Evolutionary conservation across 495 filamentous ascomycete genomes (phyloP).

Genomic region (Penicillium cinerascens): DNA sequence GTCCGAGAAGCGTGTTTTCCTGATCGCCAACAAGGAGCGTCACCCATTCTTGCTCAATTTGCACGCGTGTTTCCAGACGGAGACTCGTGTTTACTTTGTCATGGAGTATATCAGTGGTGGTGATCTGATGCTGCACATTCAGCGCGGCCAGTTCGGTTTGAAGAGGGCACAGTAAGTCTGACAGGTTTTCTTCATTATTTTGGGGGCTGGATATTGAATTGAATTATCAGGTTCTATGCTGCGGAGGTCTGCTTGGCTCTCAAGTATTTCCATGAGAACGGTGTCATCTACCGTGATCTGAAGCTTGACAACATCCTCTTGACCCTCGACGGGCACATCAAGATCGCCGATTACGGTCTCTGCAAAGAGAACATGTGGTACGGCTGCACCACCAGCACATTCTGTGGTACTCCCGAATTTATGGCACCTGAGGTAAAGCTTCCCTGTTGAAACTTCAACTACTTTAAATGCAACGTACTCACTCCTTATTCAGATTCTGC

Average conservation of each 20-base stretch:
- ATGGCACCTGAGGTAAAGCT: conserved; percentile 92
- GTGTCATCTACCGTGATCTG: conserved; percentile 98
- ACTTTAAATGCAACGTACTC: conserved; percentile 5
- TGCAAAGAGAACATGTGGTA: conserved; percentile 99
- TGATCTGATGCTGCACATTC: conserved; percentile 98
- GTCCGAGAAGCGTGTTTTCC: conserved; percentile 95
- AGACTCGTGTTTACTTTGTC: conserved; percentile 98
- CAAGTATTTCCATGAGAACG: conserved; percentile 99
- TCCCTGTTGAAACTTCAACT: background rate
- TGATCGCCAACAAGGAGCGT: conserved; percentile 95
- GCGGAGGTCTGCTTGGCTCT: conserved; percentile 95
- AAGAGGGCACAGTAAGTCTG: conserved; percentile 87
- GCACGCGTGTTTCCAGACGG: conserved; percentile 98
- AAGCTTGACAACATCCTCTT: conserved; percentile 99
- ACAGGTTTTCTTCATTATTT: background rate
- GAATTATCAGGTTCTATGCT: conserved; percentile 80
- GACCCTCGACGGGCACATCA: conserved; percentile 95
- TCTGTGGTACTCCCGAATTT: conserved; percentile 98
- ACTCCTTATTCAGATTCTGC: conserved; percentile 66
- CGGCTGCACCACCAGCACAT: conserved; percentile 92
- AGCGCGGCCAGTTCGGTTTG: conserved; percentile 90
- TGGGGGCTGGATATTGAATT: background rate
- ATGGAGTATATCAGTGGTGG: conserved; percentile 99
- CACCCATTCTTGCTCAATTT: conserved; percentile 95
- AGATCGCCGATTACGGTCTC: conserved; percentile 96